Base-by-base conservation (phyloP, 2,329 filamentous ascomycete genomes). In the Cercospora berteroae region DNA sequence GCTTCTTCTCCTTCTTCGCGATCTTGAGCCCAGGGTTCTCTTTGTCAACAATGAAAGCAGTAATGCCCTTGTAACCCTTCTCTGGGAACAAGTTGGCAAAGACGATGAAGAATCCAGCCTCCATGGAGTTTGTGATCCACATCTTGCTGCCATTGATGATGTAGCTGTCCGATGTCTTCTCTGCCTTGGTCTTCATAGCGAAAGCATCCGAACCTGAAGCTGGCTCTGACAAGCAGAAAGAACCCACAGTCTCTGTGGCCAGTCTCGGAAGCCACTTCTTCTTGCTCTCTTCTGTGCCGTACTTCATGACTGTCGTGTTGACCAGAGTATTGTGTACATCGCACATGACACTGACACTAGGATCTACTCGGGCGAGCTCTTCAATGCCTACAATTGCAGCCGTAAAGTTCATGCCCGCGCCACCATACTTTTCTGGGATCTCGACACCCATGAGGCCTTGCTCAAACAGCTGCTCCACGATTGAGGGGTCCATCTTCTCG, bases 1-100 rank as follows among this genome's bases (percentile, higher is more conserved):
- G 89, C 85, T 99, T 99, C 90, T 98, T 98, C 86, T 99, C 95
- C 85, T 99, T 99, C 88, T 99, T 99, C 48, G 95, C 93, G 76
- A 99, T 96, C 69, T 88, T 89, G 85, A 99, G 97, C 36, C 95
- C 95, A 64, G 90, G 89, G 60, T 88, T 91, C 76, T 85, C 90
- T 84, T 97, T 97, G 82, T 97, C 94, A 50, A 98, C 89, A 69
- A 99, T 84, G 79, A 99, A 99, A 62, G 95, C 95, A 1, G 93
- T 94, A 80, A 99, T 99, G 67, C 95, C 95, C 81, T 94, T 94
- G 86, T 99, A 97, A 63, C 93, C 94, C 83, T 94, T 93, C 82
- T 88, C 89, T 0, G 90, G 94, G 78, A 97, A 90, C 44, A 99
- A 84, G 82, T 97, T 99, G 77, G 95, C 95, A 78, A 99, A 99